Evolutionary conservation across 768 basidiomycete species (phyloP), one percentile per base, ranked within the genome.

Genomic region (Erythrobasidium yunnanense): DNA sequence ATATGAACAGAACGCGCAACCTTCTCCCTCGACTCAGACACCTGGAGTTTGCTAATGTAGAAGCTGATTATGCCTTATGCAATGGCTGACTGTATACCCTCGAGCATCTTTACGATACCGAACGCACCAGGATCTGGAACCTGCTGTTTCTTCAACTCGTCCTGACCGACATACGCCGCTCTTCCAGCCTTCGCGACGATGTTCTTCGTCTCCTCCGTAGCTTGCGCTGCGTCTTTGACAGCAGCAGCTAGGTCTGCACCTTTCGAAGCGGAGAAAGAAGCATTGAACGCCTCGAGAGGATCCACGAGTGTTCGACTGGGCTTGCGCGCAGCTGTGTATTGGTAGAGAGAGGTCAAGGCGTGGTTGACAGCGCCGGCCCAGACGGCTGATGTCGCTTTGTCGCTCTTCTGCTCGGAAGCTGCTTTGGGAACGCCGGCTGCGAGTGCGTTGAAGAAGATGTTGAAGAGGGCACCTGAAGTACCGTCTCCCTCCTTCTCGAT

Each of bases 241-340:
- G 78, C 74, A 0, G 52, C 66, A 8, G 67, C 55, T 2, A 78
- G 70, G 51, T 71, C 68, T 29, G 38, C 8, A 11, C 69, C 60
- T 13, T 74, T 68, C 7, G 74, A 71, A 5, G 71, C 60, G 7
- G 73, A 66, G 49, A 76, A 73, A 18, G 73, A 68, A 11, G 72
- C 67, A 55, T 75, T 74, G 71, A 78, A 79, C 20, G 77, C 74
- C 35, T 77, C 75, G 38, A 79, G 74, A 1, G 78, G 78, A 69
- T 79, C 78, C 52, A 79, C 73, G 35, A 79, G 72, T 2, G 78
- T 79, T 60, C 78, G 72, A 0, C 76, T 77, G 20, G 78, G 78
- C 7, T 73, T 73, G 63, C 78, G 72, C 11, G 78, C 78, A 47
- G 74, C 71, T 8, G 76, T 78, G 73, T 78, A 74, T 42, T 50